Conservation (phyloP, 2,329 filamentous ascomycete genomes). For the Ceratocystis ficicola region DNA sequence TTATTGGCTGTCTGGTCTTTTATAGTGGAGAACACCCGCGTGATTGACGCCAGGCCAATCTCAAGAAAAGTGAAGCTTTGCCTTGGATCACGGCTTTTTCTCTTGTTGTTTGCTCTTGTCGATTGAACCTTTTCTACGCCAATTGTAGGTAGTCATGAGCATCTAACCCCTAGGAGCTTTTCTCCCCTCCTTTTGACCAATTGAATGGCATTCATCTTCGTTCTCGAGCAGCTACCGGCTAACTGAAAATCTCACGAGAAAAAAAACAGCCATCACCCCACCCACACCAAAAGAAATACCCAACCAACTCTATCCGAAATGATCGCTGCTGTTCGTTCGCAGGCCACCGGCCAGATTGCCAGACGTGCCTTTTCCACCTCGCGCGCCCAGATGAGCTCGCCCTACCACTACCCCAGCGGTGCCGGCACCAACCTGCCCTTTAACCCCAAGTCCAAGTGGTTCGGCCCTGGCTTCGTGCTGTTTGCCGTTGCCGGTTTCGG, state of each 20-base stretch:
- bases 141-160: constrained; percentile 7
- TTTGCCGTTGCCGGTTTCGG: constrained; percentile 50
- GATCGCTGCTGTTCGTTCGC: constrained; percentile 58
- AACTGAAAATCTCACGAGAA: constrained; percentile 1
- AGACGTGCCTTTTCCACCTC: constrained; percentile 93
- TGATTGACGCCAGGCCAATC: constrained; percentile 3
- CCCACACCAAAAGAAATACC: constrained; percentile 22
- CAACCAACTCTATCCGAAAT: constrained; percentile 45
- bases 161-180: too few relatives aligned
- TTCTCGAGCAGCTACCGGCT: neutral
- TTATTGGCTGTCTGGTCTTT: constrained; percentile 16
- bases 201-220: neutral
- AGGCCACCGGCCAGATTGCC: constrained; percentile 48
- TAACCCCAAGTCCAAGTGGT: constrained; percentile 84
- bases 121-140: constrained; percentile 10
- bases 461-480: constrained; percentile 69
- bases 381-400: constrained; percentile 70
- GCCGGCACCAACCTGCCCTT: constrained; percentile 92
- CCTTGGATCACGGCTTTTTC: constrained; percentile 5
- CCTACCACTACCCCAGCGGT: constrained; percentile 97
- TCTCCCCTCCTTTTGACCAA: too few relatives aligned
- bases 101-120: neutral
- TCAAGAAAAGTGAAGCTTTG: constrained; percentile 11
- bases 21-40: constrained; percentile 1
- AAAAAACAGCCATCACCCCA: constrained; percentile 28